Base-by-base conservation (phyloP, 495 filamentous ascomycete species). In the Lasiosphaeris hirsuta region DNA sequence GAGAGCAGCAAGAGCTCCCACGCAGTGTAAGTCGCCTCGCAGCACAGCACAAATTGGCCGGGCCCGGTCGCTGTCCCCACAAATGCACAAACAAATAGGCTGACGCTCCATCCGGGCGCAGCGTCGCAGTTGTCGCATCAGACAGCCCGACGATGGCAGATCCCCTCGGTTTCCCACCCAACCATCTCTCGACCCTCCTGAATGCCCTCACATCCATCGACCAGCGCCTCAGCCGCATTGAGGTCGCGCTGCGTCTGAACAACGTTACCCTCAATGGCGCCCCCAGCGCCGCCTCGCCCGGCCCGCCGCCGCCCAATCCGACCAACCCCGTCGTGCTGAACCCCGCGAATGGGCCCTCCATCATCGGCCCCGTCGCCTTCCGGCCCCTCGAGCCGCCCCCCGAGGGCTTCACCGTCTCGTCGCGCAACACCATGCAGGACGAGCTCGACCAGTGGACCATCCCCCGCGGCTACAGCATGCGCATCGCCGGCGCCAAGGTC, bases 381-480 rank as follows among this genome's bases (percentile, higher is more conserved):
- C 60, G 55, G 4, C 58, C 69, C 40, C 68, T 72, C 54, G 68
- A 72, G 36, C 60, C 69, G 18, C 69, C 69, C 13, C 69, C 69
- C 3, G 52, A 65, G 39, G 68, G 68, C 57, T 67, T 56, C 57
- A 61, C 60, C 50, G 64, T 72, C 58, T 57, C 64, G 7, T 72
- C 68, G 19, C 65, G 69, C 14, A 61, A 57, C 18, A 56, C 52
- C 23, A 72, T 72, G 69, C 69, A 72, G 46, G 69, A 70, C 10
- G 67, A 70, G 56, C 69, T 72, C 4, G 69, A 72, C 61, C 42
- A 46, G 36, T 72, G 62, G 62, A 72, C 69, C 18, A 59, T 72
- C 14, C 69, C 69, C 11, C 66, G 69, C 13, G 69, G 69, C 43
- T 72, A 72, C 61, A 70, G 68, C 66, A 72, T 72, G 69, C 69